phyloP scores from a whole-genome alignment of 805 yeast species.

The Metschnikowia peoriensis region DNA sequence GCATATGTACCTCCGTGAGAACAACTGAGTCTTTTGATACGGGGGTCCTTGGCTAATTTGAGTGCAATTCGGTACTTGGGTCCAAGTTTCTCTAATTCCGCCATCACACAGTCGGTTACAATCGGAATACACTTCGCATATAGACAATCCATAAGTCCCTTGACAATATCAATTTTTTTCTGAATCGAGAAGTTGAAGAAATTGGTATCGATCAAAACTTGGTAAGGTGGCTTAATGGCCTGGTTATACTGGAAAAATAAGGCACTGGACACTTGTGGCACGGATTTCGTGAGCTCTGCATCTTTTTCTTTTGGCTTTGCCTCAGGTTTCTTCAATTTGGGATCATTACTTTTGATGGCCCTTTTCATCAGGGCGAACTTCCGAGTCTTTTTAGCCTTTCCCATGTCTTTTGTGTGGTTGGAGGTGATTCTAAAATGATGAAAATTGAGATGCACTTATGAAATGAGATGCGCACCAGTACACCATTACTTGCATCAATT shows the following conservation, averaged over 20 bases:
- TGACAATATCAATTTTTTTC: conserved; percentile 89
- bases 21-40: conserved; percentile 83
- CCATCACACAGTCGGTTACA: conserved; percentile 96
- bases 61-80: conserved; percentile 93
- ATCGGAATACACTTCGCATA: conserved; percentile 95
- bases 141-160: conserved; percentile 95
- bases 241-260: conserved; percentile 91
- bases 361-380: conserved; percentile 93
- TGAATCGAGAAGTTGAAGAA: conserved; percentile 95
- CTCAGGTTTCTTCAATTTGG: conserved; percentile 34
- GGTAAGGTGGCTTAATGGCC: conserved; percentile 97
- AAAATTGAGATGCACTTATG: conserved; percentile 2
- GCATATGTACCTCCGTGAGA: conserved; percentile 96
- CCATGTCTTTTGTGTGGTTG: conserved; percentile 51
- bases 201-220: conserved; percentile 92
- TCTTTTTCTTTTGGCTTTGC: conserved; percentile 46
- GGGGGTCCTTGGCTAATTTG: conserved; percentile 88
- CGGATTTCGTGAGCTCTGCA: conserved; percentile 54
- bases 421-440: neutral
- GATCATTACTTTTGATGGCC: conserved; percentile 70
- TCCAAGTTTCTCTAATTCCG: conserved; percentile 94
- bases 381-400: conserved; percentile 95
- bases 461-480: conserved; percentile 18
- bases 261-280: conserved; percentile 94
- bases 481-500: conserved; percentile 6